phyloP scores from a whole-genome alignment of 345 rosid genomes.

The Pugionium dolabratum region DNA sequence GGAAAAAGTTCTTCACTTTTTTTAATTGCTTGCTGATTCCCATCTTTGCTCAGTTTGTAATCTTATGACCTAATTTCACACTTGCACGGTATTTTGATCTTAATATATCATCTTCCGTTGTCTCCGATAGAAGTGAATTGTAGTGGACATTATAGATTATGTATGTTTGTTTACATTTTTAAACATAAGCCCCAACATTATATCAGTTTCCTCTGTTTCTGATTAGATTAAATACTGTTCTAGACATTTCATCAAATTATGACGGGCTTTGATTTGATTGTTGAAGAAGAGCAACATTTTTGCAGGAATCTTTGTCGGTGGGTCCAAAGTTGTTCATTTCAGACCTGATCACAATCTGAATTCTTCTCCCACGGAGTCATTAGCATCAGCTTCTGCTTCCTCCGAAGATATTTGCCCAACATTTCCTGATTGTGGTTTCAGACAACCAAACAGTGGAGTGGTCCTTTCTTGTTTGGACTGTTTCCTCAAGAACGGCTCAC shows the following conservation, averaged over 20 bases:
- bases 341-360: constrained; percentile 59
- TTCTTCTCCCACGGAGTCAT: constrained; percentile 36
- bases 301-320: constrained; percentile 92
- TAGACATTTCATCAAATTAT: constrained; percentile 2
- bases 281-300: constrained; percentile 5
- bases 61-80: constrained; percentile 2
- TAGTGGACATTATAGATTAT: neutral
- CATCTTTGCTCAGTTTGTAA: neutral
- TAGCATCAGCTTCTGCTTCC: constrained; percentile 32
- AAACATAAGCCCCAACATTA: neutral
- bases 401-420: constrained; percentile 56
- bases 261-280: constrained; percentile 6
- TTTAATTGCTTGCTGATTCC: neutral
- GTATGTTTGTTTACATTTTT: neutral
- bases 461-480: constrained; percentile 90
- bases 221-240: constrained; percentile 2
- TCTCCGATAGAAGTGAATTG: neutral
- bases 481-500: constrained; percentile 79
- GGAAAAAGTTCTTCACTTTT: constrained; percentile 6
- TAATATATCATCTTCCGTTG: neutral
- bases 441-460: constrained; percentile 79
- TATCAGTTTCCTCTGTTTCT: neutral
- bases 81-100: neutral
- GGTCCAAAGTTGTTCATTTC: constrained; percentile 97
- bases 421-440: constrained; percentile 97